Base-by-base conservation (phyloP, 2,329 filamentous ascomycete genomes). In the Ceratocystis cubensis region DNA sequence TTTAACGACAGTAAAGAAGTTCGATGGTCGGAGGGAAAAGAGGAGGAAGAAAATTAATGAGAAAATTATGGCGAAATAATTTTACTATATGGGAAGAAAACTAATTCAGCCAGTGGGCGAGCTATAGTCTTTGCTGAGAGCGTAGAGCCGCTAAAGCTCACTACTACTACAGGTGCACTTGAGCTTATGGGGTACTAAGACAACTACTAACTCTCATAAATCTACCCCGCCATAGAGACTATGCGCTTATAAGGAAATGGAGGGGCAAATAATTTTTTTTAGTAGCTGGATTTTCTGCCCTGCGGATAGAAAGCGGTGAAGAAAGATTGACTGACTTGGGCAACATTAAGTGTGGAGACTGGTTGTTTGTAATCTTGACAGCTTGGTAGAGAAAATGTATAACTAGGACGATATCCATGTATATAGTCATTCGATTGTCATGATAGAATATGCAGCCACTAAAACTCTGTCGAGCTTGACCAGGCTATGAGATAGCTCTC, bases 1-100 rank as follows among this genome's bases (percentile, higher is more conserved):
- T 61, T 48, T 45, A 65, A 30, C 33, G 22, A 64, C 44, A 61
- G 45, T 44, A 28, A 67, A 41, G 5, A 53, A 53, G 45, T 8
- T 46, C 1, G 17, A 53, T 46, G 30, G 25, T 56, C 22, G 25
- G 37, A 41, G 7, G 61, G 62, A 48, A 64, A 63, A 61, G 28
- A 37, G 41, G 44, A 50, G 45, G 46, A 15, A 57, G 25, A 61
- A 61, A 67, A 64, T 48, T 17, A 37, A 53, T 25, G 28, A n/a
- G 37, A 41, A 15, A 15, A 41, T 41, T 41, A 41, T 41, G 37
- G 37, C 56, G 56, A 59, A 59, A 59, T 37, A 59, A 37, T 59
- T 59, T 59, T 59, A 59, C 13, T 53, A 15, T 25, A 15, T 59
- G 5, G 17, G 7, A 17, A 13, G 48, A n/a, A 25, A 30, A 15